Conservation (phyloP, 2,329 filamentous ascomycete genomes). For the Sporothrix curviconia region DNA sequence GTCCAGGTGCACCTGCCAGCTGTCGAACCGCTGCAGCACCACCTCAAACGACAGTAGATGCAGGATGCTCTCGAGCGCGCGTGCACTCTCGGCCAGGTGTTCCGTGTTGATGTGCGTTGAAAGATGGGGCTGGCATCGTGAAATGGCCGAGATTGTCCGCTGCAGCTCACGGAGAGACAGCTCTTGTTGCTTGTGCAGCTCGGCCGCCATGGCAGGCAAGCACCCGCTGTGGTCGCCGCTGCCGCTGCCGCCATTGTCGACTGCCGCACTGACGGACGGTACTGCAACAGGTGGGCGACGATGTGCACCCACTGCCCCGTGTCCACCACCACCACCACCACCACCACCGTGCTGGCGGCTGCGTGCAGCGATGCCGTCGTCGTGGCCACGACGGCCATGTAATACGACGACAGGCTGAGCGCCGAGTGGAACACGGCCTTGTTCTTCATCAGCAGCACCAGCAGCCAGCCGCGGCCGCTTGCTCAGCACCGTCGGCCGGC, state of each 20-base stretch:
- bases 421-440: slow-evolving; percentile 52
- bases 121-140: too few relatives aligned
- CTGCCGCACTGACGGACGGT: not conserved
- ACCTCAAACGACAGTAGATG: slow-evolving; percentile 38
- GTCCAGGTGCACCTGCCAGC: slow-evolving; percentile 37
- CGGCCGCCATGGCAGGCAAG: slow-evolving; percentile 16
- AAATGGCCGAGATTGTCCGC: slow-evolving; percentile 21
- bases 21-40: slow-evolving; percentile 29
- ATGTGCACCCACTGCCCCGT: too few relatives aligned
- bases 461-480: slow-evolving; percentile 56
- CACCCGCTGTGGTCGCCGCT: slow-evolving; percentile 15
- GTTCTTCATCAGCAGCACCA: slow-evolving; percentile 50
- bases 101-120: too few relatives aligned
- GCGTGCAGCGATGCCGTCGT: slow-evolving; percentile 16
- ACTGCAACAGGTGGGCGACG: too few relatives aligned
- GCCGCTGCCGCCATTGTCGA: not conserved
- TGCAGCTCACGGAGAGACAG: slow-evolving; percentile 25
- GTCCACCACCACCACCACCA: too few relatives aligned
- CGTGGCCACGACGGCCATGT: slow-evolving; percentile 42
- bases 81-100: slow-evolving; percentile 23
- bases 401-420: slow-evolving; percentile 51
- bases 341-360: too few relatives aligned
- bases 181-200: slow-evolving; percentile 27
- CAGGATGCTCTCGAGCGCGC: slow-evolving; percentile 34
- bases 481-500: slow-evolving; percentile 47